Evolutionary conservation across 2,329 filamentous ascomycete genomes (phyloP).

Genomic region (Bimuria novae-zelandiae): DNA sequence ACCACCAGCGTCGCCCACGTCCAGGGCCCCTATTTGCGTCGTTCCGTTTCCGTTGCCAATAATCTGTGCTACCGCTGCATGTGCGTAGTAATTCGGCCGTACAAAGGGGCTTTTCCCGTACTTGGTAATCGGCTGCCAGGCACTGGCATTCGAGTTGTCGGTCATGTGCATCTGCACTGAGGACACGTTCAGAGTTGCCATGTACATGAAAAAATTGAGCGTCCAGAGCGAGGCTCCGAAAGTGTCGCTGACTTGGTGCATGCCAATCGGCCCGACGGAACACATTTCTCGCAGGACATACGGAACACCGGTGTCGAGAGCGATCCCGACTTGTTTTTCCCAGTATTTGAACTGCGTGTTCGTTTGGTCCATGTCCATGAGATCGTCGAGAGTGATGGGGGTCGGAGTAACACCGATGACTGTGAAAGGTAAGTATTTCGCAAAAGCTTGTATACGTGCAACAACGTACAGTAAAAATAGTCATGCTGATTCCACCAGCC

Average conservation of each 20-base stretch:
- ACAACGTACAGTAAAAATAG: constrained; percentile 54
- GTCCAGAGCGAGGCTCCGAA: constrained; percentile 58
- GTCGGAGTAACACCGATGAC: constrained; percentile 54
- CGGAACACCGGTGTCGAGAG: constrained; percentile 48
- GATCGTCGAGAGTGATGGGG: constrained; percentile 50
- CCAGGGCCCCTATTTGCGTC: constrained; percentile 49
- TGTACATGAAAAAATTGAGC: constrained; percentile 58
- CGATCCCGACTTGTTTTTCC: constrained; percentile 51
- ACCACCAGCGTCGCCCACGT: constrained; percentile 34
- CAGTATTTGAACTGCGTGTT: constrained; percentile 55
- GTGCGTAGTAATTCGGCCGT: constrained; percentile 56
- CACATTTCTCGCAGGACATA: constrained; percentile 59
- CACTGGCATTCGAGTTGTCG: constrained; percentile 56
- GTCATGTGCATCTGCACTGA: constrained; percentile 61
- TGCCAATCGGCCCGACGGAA: constrained; percentile 55
- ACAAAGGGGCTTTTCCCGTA: constrained; percentile 50
- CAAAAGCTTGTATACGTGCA: neutral
- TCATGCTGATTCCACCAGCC: constrained; percentile 59
- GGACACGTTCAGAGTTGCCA: constrained; percentile 53
- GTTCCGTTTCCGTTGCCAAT: constrained; percentile 54
- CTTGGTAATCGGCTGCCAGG: constrained; percentile 54
- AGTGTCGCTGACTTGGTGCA: constrained; percentile 53
- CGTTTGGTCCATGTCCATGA: constrained; percentile 54
- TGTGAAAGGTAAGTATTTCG: constrained; percentile 23
- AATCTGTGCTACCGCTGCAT: constrained; percentile 57